Conservation (phyloP, 2,329 filamentous ascomycete genomes). For the Scortechinia acanthostroma region DNA sequence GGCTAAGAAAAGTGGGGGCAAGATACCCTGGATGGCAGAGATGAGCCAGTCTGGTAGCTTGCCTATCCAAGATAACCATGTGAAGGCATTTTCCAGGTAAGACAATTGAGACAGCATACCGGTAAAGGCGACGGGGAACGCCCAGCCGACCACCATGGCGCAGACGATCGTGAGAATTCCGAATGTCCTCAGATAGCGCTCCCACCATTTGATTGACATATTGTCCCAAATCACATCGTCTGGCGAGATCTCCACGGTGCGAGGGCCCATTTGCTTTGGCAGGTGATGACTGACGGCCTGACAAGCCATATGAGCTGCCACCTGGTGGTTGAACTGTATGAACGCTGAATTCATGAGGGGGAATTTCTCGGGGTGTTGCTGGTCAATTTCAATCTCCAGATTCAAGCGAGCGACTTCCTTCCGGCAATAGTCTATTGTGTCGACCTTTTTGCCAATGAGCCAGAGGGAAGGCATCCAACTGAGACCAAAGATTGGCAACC, state of each 20-base stretch:
- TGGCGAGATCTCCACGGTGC: constrained; percentile 87
- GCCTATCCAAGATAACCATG: constrained; percentile 67
- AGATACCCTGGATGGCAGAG: constrained; percentile 71
- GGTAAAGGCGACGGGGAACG: constrained; percentile 82
- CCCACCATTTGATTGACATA: constrained; percentile 93
- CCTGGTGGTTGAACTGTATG: constrained; percentile 96
- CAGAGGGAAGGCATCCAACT: constrained; percentile 74
- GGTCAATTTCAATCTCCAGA: constrained; percentile 83
- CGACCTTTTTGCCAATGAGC: constrained; percentile 79
- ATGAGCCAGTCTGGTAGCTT: constrained; percentile 50
- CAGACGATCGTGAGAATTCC: constrained; percentile 59
- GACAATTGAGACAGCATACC: constrained; percentile 74
- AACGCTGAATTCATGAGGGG: constrained; percentile 94
- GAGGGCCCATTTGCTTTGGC: constrained; percentile 86
- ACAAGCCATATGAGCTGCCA: constrained; percentile 96
- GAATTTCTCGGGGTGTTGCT: constrained; percentile 76
- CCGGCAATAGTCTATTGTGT: constrained; percentile 88
- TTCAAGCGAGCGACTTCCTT: constrained; percentile 82
- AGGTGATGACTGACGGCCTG: constrained; percentile 86
- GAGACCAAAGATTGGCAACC: constrained; percentile 65
- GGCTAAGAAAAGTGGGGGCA: constrained; percentile 72
- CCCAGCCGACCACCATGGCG: constrained; percentile 81
- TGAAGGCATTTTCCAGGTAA: constrained; percentile 54
- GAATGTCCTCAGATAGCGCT: constrained; percentile 68
- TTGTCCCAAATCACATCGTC: constrained; percentile 95